Conservation (phyloP, 2,329 filamentous ascomycete genomes). For the Phialophora macrospora region DNA sequence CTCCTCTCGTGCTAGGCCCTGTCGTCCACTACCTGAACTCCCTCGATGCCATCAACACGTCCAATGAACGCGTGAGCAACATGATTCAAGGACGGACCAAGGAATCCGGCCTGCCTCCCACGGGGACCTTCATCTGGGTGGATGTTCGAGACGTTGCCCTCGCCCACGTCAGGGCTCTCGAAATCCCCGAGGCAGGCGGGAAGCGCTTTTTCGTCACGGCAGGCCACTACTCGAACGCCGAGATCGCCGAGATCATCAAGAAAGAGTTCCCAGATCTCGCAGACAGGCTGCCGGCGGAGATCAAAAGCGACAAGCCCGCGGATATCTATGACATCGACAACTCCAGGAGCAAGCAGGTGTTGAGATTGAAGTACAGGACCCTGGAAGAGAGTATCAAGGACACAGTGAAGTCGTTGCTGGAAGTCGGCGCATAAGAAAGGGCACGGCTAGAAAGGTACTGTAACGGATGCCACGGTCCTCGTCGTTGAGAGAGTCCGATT, state of each 20-base stretch:
- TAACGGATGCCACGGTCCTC: background rate
- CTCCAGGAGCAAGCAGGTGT: constrained; percentile 47
- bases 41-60: constrained; percentile 71
- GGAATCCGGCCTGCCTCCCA: constrained; percentile 43
- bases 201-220: constrained; percentile 54
- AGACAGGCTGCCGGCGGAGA: constrained; percentile 51
- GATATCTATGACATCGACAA: constrained; percentile 54
- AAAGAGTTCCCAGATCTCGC: constrained; percentile 51
- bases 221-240: constrained; percentile 50
- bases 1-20: constrained; percentile 67
- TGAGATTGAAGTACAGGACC: constrained; percentile 49
- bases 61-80: constrained; percentile 69
- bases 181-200: constrained; percentile 52
- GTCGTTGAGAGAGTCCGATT: background rate
- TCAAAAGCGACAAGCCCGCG: constrained; percentile 61
- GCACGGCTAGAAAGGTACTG: background rate
- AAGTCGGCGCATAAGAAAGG: constrained; percentile 48
- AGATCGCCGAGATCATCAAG: constrained; percentile 49
- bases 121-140: constrained; percentile 64
- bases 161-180: constrained; percentile 55
- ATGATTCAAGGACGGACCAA: constrained; percentile 36
- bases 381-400: constrained; percentile 48
- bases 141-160: constrained; percentile 56
- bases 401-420: constrained; percentile 62
- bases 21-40: constrained; percentile 67